Base-by-base conservation (phyloP, 1,284 basidiomycete genomes). In the Porphyrellus sp. region DNA sequence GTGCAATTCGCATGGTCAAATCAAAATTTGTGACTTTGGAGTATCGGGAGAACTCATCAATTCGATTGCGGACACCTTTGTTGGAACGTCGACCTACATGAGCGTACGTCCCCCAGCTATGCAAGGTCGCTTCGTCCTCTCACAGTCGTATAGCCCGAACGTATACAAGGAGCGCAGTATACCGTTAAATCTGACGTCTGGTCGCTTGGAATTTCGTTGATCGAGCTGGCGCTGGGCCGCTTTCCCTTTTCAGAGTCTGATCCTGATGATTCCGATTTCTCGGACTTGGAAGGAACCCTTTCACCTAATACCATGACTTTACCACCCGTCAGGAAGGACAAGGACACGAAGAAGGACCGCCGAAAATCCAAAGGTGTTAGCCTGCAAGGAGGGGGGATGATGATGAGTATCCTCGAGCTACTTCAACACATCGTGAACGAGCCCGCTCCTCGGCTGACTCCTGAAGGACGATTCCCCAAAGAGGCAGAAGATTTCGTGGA, bases 21-120 rank as follows among this genome's bases (percentile, higher is more conserved):
- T 99, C 78, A 99, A 99, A 73, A 90, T 99, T 43, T 98, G 95
- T 65, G 97, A 99, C 72, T 99, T 99, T 72, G 96, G 96, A 42
- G 97, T 99, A 8, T 97, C 94, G 0, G 97, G 97, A 18, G 96
- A 99, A 71, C 82, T 99, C 57, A 96, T 98, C 76, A 98, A 99
- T 74, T 95, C 91, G 2, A 96, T 99, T 57, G 97, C 97, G 15
- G 93, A 98, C 72, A 99, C 97, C 0, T 99, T 99, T 69, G 96
- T 99, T 16, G 96, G 96, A 8, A 99, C 97, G 3, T 95, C 92
- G 57, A 96, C 94, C 13, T 99, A 99, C 72, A 99, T 99, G 96
- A 96, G 93, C 61, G 95, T 98, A 71, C 72, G 93, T 83, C 16
- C 21, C 15, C 30, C n/a, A 34, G 33, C 40, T 50, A 9, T 46